These are phyloP conservation scores for Acrodontium crateriforme DNA, from an alignment of 2,329 filamentous ascomycete genomes.

Conservation along the genomic window DNA sequence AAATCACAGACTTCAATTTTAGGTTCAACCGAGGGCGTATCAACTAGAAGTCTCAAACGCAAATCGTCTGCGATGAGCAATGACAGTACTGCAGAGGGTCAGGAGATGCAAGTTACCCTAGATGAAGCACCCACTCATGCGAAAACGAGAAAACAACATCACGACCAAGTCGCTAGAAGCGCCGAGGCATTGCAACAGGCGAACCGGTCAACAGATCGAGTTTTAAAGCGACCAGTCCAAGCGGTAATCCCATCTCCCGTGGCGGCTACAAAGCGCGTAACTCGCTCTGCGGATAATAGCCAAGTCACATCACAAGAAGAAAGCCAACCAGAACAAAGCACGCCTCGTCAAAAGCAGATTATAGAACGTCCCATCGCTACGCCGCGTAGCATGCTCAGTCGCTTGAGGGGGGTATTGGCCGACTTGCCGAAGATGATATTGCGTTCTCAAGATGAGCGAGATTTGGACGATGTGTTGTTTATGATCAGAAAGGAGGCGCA, in stretches of 20 bases:
- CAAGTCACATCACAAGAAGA: background rate
- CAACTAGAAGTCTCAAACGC: conserved; percentile 13
- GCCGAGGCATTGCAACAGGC: too few relatives aligned
- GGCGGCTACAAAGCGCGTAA: too few relatives aligned
- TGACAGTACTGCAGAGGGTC: conserved; percentile 1
- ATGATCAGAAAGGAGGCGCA: conserved; percentile 63
- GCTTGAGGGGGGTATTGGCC: conserved; percentile 43
- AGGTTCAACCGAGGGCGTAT: conserved; percentile 2
- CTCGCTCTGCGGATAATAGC: too few relatives aligned
- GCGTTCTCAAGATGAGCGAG: conserved; percentile 50
- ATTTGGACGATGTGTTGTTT: conserved; percentile 66
- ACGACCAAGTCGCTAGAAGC: conserved; percentile 6
- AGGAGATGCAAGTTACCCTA: too few relatives aligned
- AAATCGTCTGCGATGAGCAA: conserved; percentile 14
- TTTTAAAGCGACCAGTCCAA: background rate
- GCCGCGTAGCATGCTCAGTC: conserved; percentile 38
- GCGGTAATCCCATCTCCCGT: background rate
- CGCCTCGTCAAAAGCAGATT: conserved; percentile 10
- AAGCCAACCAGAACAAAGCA: background rate
- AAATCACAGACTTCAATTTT: too few relatives aligned
- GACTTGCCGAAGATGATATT: conserved; percentile 47
- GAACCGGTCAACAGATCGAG: background rate
- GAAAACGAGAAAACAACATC: conserved; percentile 13
- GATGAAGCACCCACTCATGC: conserved; percentile 11
- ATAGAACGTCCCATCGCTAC: conserved; percentile 23